These are phyloP conservation scores for Teratosphaeria nubilosa DNA, from an alignment of 2,329 filamentous ascomycete genomes.

Conservation along the genomic window DNA sequence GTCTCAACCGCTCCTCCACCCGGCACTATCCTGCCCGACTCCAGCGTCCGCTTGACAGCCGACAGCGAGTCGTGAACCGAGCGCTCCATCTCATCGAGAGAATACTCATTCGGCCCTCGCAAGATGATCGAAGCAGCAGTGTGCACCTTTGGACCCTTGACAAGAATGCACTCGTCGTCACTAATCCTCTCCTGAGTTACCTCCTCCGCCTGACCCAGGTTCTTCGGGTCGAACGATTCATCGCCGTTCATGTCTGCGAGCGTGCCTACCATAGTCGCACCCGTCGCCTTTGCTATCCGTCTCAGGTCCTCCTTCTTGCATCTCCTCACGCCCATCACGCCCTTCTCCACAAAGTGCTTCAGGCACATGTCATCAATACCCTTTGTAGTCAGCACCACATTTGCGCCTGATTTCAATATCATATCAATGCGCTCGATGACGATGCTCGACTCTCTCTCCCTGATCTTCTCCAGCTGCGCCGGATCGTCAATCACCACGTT, in stretches of 20 bases:
- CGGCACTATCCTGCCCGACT: conserved; percentile 93
- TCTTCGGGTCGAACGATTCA: conserved; percentile 86
- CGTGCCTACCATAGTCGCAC: conserved; percentile 83
- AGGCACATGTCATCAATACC: conserved; percentile 93
- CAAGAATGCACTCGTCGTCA: conserved; percentile 93
- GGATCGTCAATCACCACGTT: conserved; percentile 98
- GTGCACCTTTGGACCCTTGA: conserved; percentile 91
- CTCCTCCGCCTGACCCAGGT: conserved; percentile 85
- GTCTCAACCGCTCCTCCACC: conserved; percentile 96
- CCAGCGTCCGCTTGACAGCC: conserved; percentile 91
- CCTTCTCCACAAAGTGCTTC: conserved; percentile 88
- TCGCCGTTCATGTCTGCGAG: conserved; percentile 95
- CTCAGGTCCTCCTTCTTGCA: conserved; percentile 98
- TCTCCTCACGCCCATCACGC: conserved; percentile 87
- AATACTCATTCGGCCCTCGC: conserved; percentile 89
- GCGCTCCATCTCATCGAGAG: conserved; percentile 97
- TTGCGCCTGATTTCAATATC: conserved; percentile 94
- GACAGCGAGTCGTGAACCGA: conserved; percentile 95
- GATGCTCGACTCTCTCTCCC: conserved; percentile 84
- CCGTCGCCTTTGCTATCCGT: conserved; percentile 90
- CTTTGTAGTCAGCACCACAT: conserved; percentile 94
- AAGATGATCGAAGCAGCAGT: conserved; percentile 94
- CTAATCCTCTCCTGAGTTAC: conserved; percentile 98
- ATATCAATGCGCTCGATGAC: conserved; percentile 89
- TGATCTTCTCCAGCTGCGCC: conserved; percentile 93